Conservation (phyloP, 2,329 filamentous ascomycete species). For the Exophiala lecanii-corni region DNA sequence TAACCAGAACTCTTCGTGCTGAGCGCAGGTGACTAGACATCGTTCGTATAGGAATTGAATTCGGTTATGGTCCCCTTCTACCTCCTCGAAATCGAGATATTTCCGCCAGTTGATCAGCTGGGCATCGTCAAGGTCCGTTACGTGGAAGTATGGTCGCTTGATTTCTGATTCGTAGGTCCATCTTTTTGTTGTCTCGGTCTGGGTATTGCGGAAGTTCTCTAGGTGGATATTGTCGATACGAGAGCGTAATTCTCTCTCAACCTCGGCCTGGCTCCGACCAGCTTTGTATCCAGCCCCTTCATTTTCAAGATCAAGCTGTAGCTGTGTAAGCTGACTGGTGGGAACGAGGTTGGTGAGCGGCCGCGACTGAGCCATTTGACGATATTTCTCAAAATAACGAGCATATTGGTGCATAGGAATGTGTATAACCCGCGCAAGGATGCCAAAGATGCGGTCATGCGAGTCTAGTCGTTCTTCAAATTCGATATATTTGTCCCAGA, state of each 20-base stretch:
- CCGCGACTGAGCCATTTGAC: constrained; percentile 66
- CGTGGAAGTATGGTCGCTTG: constrained; percentile 94
- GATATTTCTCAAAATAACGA: constrained; percentile 88
- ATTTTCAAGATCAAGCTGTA: constrained; percentile 67
- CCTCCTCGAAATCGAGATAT: constrained; percentile 93
- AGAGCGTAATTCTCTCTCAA: constrained; percentile 75
- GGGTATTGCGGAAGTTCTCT: constrained; percentile 73
- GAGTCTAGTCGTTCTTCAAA: constrained; percentile 89
- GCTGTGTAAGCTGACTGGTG: constrained; percentile 61
- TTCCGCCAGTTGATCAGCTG: constrained; percentile 91
- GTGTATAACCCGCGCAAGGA: constrained; percentile 75
- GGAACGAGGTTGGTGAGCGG: constrained; percentile 70
- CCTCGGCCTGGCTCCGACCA: constrained; percentile 65
- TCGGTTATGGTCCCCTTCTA: constrained; percentile 70
- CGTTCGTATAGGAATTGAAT: constrained; percentile 86
- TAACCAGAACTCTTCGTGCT: constrained; percentile 97
- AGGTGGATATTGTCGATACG: constrained; percentile 78
- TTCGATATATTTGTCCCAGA: constrained; percentile 99
- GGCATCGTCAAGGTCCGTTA: constrained; percentile 80
- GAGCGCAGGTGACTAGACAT: constrained; percentile 84
- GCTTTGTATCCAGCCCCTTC: constrained; percentile 52
- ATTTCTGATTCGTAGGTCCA: constrained; percentile 95
- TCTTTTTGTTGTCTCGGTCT: constrained; percentile 82
- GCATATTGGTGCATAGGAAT: constrained; percentile 96
- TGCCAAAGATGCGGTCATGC: constrained; percentile 76